These are phyloP conservation scores for Trichoderma sp. DNA, from an alignment of 2,329 filamentous ascomycete genomes.

Conservation along the genomic window DNA sequence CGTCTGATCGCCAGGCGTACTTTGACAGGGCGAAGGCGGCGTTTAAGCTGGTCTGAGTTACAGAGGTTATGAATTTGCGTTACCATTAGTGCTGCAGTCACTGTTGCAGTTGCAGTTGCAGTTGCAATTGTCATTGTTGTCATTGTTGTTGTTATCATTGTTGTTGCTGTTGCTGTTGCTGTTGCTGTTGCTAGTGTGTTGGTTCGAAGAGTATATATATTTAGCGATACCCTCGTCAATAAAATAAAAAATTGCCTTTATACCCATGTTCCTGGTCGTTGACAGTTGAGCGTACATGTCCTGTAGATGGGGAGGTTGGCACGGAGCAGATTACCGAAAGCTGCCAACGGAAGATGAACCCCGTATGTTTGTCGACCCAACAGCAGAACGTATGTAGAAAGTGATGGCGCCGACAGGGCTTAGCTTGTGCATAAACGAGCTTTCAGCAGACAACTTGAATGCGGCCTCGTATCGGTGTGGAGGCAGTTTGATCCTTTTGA, in stretches of 20 bases:
- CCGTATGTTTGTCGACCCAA: neutral
- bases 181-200: neutral
- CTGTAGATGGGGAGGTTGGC: neutral
- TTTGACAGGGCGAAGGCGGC: slow-evolving; percentile 47
- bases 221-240: neutral
- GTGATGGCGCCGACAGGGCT: neutral
- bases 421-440: slow-evolving; percentile 14
- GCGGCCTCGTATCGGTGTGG: neutral
- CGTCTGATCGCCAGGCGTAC: slow-evolving; percentile 37
- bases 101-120: neutral
- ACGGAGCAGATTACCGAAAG: neutral
- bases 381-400: too few relatives aligned
- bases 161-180: neutral
- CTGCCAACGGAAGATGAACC: neutral
- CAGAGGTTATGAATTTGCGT: neutral
- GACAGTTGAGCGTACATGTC: neutral
- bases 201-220: neutral
- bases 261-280: neutral
- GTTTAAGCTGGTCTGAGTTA: slow-evolving; percentile 36
- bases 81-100: neutral
- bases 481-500: neutral
- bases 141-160: neutral
- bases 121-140: neutral
- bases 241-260: neutral
- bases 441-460: neutral